Evolutionary conservation across 352 stramenopile genomes (phyloP).

Genomic region (Phytophthora niederhauseri): DNA sequence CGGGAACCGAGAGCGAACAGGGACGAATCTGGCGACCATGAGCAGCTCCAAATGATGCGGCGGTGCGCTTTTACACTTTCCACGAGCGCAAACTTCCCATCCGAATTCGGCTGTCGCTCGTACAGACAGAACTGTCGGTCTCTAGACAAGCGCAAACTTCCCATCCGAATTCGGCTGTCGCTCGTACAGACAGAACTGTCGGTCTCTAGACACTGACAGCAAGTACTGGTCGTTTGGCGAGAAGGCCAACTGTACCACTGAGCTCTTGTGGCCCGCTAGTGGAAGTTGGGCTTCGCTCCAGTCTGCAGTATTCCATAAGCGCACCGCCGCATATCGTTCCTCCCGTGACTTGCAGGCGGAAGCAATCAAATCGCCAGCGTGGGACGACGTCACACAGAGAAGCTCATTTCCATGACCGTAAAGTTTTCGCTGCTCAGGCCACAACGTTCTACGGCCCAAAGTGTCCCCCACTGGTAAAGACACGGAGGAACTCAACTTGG

Average conservation of each 20-base stretch:
- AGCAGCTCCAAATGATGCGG: constrained; percentile 83
- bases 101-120: constrained; percentile 22
- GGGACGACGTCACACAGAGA: constrained; percentile 65
- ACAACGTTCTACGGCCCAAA: constrained; percentile 69
- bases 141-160: constrained; percentile 63
- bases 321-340: constrained; percentile 64
- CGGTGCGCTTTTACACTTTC: constrained; percentile 72
- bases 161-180: constrained; percentile 19
- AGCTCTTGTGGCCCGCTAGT: constrained; percentile 77
- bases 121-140: constrained; percentile 80
- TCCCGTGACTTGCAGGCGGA: constrained; percentile 82
- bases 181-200: constrained; percentile 74
- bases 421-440: constrained; percentile 77
- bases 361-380: constrained; percentile 56
- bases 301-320: constrained; percentile 68
- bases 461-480: constrained; percentile 66
- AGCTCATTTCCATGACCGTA: constrained; percentile 86
- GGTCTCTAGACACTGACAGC: constrained; percentile 75
- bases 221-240: constrained; percentile 65
- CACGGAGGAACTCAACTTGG: constrained; percentile 19
- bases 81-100: constrained; percentile 43
- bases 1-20: constrained; percentile 66
- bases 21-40: constrained; percentile 65
- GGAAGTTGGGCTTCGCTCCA: constrained; percentile 54
- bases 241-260: constrained; percentile 79